Evolutionary conservation across 441 rosid species (phyloP).

Genomic region (Brassica hybrid): DNA sequence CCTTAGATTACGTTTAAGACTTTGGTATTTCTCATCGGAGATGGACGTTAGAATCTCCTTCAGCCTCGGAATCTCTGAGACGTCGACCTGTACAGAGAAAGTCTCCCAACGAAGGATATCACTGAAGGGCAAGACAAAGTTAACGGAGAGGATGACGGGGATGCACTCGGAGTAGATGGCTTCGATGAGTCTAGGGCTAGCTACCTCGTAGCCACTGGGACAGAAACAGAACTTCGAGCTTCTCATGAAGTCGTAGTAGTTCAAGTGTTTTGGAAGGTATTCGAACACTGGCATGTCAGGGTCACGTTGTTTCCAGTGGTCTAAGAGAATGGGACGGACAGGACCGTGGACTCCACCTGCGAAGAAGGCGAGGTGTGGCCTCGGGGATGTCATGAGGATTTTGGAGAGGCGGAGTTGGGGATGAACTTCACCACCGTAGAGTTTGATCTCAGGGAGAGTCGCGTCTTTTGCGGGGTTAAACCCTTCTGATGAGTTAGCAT

Average conservation of each 20-base stretch:
- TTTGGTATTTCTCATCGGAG: conserved; percentile 57
- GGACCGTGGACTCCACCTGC: conserved; percentile 89
- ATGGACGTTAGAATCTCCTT: conserved; percentile 67
- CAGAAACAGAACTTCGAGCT: conserved; percentile 83
- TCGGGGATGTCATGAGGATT: conserved; percentile 35
- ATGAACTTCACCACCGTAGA: conserved; percentile 56
- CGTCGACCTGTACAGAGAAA: conserved; percentile 63
- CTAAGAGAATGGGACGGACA: conserved; percentile 65
- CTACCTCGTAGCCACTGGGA: conserved; percentile 94
- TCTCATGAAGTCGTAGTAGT: conserved; percentile 72
- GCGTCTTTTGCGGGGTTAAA: conserved; percentile 81
- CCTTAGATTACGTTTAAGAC: conserved; percentile 56
- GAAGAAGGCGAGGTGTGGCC: conserved; percentile 74
- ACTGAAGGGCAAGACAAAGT: conserved; percentile 82
- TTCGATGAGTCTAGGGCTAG: conserved; percentile 91
- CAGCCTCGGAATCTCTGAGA: conserved; percentile 66
- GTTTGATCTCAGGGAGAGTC: conserved; percentile 82
- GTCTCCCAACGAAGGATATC: conserved; percentile 89
- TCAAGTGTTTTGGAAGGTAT: conserved; percentile 69
- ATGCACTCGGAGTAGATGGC: conserved; percentile 83
- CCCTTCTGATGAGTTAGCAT: conserved; percentile 93
- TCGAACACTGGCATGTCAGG: conserved; percentile 59
- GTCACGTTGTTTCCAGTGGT: conserved; percentile 74
- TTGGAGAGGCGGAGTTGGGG: conserved; percentile 57
- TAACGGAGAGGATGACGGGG: conserved; percentile 78